Evolutionary conservation across 2,329 filamentous ascomycete species (phyloP), one percentile per base, ranked within the genome.

Genomic region (Sclerotinia glacialis): DNA sequence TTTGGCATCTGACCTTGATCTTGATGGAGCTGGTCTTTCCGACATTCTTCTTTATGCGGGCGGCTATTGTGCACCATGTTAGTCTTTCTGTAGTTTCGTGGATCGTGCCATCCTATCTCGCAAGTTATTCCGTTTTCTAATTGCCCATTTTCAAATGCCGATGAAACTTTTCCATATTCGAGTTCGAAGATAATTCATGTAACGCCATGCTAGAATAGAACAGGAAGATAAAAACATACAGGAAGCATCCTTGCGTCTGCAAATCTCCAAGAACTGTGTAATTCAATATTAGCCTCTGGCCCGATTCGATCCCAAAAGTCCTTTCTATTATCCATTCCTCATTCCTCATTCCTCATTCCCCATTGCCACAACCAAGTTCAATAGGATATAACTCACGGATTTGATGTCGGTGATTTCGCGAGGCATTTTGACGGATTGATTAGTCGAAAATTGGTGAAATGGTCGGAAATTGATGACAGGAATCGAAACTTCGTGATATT

Each of bases 1-100:
- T 88, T 81, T 92, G 86, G 90, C 95, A 98, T 83, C 95, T 92
- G 87, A 99, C 94, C 92, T 99, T 99, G 93, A 99, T 98, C 91
- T 99, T 99, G 89, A 95, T 93, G 86, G 94, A 89, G 81, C 89
- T 87, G 79, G 85, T 84, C 84, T 90, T 89, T 59, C 61, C 61
- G 47, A 23, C 26, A 89, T 89, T 96, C 88, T 96, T 95, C 93
- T 98, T 94, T 86, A 94, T 92, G 82, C 91, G 89, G 79, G 91
- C 91, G 83, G 91, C 91, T 94, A 77, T 72, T 77, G 8, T 49
- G 9, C 21, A 49, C 14, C 14, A 26, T 69, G 53, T 44, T 56
- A 52, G 34, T n/a, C 64, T 73, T 68, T 74, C 68, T 67, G 66
- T 63, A 53, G 16, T 21, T 61, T 63, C 42, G 5, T 49, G 7